phyloP scores from a whole-genome alignment of 1,139 yeast species.

The Debaryomyces fabryi region DNA sequence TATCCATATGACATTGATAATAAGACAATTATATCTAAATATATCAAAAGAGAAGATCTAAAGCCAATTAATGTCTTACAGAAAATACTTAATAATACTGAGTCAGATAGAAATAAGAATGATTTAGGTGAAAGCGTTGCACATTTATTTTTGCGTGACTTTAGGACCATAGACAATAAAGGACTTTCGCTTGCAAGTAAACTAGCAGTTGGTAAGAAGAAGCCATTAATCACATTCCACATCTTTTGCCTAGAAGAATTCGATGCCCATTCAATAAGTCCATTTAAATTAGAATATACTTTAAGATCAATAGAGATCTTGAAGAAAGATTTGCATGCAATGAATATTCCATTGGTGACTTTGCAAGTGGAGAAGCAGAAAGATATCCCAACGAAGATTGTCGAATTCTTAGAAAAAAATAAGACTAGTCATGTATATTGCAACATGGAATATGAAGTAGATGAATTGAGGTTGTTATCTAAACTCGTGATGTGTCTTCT shows the following conservation, averaged over 20 bases:
- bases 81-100: background rate
- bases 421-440: slow-evolving; percentile 37
- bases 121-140: slow-evolving; percentile 25
- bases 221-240: slow-evolving; percentile 40
- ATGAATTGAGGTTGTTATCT: slow-evolving; percentile 47
- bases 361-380: slow-evolving; percentile 30
- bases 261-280: slow-evolving; percentile 44
- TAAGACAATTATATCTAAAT: slow-evolving; percentile 16
- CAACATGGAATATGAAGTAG: slow-evolving; percentile 54
- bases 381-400: slow-evolving; percentile 25
- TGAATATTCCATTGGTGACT: slow-evolving; percentile 45
- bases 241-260: slow-evolving; percentile 43
- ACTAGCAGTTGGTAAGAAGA: slow-evolving; percentile 24
- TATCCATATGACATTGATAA: slow-evolving; percentile 20
- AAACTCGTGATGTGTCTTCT: slow-evolving; percentile 20
- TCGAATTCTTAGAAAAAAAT: slow-evolving; percentile 26
- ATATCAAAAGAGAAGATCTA: slow-evolving; percentile 4
- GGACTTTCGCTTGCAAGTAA: slow-evolving; percentile 38
- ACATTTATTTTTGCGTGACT: slow-evolving; percentile 49
- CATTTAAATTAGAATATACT: slow-evolving; percentile 44
- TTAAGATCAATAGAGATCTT: slow-evolving; percentile 34
- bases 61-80: slow-evolving; percentile 6
- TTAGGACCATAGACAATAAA: slow-evolving; percentile 43
- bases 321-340: slow-evolving; percentile 26
- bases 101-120: background rate